Percentiles rank a stretch among this genome's conserved stretches.
These are phyloP conservation scores for Suillus subluteus DNA, from an alignment of 768 basidiomycete genomes.

Conservation along the genomic window DNA sequence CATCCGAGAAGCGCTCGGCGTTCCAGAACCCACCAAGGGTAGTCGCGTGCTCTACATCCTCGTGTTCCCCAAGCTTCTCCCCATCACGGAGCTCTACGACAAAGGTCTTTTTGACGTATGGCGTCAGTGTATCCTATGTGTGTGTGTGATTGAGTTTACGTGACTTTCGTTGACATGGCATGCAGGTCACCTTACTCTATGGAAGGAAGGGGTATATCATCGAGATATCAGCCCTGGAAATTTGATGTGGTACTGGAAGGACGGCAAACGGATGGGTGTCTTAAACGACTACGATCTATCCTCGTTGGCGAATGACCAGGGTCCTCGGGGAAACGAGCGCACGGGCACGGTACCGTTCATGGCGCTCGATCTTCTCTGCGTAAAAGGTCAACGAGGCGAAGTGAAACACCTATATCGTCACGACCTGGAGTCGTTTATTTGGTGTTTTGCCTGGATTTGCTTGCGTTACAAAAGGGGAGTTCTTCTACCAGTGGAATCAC, in stretches of 20 bases:
- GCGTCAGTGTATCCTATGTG: too few species aligned
- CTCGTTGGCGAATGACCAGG: not conserved
- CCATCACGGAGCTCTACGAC: too few species aligned
- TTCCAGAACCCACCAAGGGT: not conserved
- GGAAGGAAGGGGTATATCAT: not conserved
- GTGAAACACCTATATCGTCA: not conserved
- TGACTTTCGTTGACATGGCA: not conserved
- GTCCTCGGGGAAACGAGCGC: not conserved
- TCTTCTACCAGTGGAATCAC: not conserved
- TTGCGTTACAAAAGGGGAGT: not conserved
- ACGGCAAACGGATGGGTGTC: conserved; percentile 13
- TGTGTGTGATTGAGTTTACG: too few species aligned
- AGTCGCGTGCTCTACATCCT: not conserved
- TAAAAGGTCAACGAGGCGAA: not conserved
- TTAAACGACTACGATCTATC: conserved; percentile 18
- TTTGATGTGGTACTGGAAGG: conserved; percentile 17
- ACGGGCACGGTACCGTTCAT: not conserved
- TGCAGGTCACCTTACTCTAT: not conserved
- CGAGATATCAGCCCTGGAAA: conserved; percentile 17
- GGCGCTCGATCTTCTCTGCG: not conserved
- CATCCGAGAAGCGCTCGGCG: not conserved
- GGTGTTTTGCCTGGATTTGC: not conserved
- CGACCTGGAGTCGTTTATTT: not conserved
- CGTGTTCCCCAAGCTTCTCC: too few species aligned
- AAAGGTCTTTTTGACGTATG: too few species aligned